phyloP scores from a whole-genome alignment of 129 eudicot species.

The Arctium minus region DNA sequence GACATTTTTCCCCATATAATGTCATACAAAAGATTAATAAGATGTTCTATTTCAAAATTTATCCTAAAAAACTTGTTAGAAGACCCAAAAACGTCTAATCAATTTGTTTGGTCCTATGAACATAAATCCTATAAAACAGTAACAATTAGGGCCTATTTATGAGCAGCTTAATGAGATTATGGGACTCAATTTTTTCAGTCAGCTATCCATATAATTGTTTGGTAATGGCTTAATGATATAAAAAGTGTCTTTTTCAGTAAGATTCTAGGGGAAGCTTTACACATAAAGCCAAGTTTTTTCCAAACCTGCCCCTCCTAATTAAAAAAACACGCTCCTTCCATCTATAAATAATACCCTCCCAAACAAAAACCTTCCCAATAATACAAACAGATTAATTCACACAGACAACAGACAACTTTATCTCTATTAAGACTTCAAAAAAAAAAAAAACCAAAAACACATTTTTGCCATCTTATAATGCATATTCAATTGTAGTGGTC shows the following conservation, averaged over 20 bases:
- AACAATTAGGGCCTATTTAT: neutral
- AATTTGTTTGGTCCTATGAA: neutral
- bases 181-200: neutral
- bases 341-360: neutral
- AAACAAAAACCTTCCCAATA: neutral
- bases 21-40: no score
- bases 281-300: neutral
- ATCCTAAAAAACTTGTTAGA: no score
- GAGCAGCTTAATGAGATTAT: neutral
- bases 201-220: no score
- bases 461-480: no score
- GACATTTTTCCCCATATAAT: no score
- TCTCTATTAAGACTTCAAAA: neutral
- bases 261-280: neutral
- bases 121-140: neutral
- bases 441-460: neutral
- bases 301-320: neutral
- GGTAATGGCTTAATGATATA: neutral
- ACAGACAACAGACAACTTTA: no score
- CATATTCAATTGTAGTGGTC: no score
- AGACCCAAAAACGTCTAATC: no score
- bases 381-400: neutral
- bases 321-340: neutral
- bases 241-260: neutral
- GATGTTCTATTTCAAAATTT: no score